These are phyloP conservation scores for Saccharomyces mikatae DNA, from an alignment of 805 yeast species.

Conservation along the genomic window DNA sequence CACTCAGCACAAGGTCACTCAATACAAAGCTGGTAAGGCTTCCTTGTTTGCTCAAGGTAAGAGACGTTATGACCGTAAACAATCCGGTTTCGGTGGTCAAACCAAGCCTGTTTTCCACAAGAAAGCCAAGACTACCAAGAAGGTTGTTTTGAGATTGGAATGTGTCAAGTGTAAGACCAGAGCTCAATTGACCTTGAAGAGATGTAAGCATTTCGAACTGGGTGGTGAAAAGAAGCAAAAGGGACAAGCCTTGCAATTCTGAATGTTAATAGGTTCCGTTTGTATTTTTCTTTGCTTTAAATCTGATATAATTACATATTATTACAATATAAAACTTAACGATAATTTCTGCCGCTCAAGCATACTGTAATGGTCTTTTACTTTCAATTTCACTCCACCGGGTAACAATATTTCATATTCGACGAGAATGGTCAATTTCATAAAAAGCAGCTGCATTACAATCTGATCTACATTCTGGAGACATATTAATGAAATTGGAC, in stretches of 20 bases:
- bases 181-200: constrained; percentile 95
- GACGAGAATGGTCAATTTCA: background rate
- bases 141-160: constrained; percentile 98
- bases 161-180: constrained; percentile 98
- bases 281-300: background rate
- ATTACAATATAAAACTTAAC: background rate
- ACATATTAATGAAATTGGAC: background rate
- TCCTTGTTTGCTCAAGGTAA: constrained; percentile 99
- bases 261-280: constrained; percentile 31
- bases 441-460: background rate
- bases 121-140: constrained; percentile 99
- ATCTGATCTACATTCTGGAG: background rate
- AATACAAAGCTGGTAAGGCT: constrained; percentile 99
- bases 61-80: constrained; percentile 99
- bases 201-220: constrained; percentile 99
- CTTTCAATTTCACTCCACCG: background rate
- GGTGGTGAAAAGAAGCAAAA: constrained; percentile 99
- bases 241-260: constrained; percentile 99
- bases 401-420: background rate
- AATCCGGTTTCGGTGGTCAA: constrained; percentile 99
- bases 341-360: background rate
- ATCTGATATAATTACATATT: background rate
- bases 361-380: background rate
- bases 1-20: constrained; percentile 99
- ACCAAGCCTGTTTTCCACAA: constrained; percentile 99